Evolutionary conservation across 2,329 filamentous ascomycete species (phyloP).

Genomic region (Microthyrium microscopicum): DNA sequence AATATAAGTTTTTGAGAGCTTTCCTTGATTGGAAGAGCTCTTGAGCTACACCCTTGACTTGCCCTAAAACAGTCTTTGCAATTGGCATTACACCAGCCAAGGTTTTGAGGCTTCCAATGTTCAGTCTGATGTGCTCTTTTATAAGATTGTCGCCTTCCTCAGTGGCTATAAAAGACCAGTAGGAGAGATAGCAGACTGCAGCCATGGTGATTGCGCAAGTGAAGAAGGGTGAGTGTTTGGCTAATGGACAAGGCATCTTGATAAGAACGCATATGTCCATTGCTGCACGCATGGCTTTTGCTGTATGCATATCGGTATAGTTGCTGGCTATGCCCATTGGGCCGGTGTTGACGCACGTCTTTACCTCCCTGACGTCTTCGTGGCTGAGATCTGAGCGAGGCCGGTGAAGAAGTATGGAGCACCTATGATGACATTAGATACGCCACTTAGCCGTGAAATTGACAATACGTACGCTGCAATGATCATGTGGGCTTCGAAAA

Average conservation of each 20-base stretch:
- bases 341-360: constrained; percentile 47
- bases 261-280: constrained; percentile 61
- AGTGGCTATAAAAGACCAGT: constrained; percentile 42
- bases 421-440: constrained; percentile 12
- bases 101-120: constrained; percentile 56
- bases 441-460: neutral
- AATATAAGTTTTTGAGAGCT: constrained; percentile 15
- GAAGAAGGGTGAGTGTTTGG: constrained; percentile 69
- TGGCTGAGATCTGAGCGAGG: constrained; percentile 22
- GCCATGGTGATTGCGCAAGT: constrained; percentile 64
- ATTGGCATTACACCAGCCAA: constrained; percentile 57
- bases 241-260: constrained; percentile 53
- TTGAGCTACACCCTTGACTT: constrained; percentile 64
- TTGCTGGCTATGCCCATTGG: no score
- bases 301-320: constrained; percentile 53
- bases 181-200: constrained; percentile 66
- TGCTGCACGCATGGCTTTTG: constrained; percentile 65
- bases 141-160: constrained; percentile 41
- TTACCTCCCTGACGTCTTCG: constrained; percentile 25
- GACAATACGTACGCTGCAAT: constrained; percentile 26
- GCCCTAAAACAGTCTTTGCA: constrained; percentile 49
- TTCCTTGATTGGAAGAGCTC: constrained; percentile 40
- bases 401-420: constrained; percentile 27
- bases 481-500: constrained; percentile 84
- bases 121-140: constrained; percentile 61